Evolutionary conservation across 2,329 filamentous ascomycete species (phyloP).

Genomic region (Lachnellula arida): DNA sequence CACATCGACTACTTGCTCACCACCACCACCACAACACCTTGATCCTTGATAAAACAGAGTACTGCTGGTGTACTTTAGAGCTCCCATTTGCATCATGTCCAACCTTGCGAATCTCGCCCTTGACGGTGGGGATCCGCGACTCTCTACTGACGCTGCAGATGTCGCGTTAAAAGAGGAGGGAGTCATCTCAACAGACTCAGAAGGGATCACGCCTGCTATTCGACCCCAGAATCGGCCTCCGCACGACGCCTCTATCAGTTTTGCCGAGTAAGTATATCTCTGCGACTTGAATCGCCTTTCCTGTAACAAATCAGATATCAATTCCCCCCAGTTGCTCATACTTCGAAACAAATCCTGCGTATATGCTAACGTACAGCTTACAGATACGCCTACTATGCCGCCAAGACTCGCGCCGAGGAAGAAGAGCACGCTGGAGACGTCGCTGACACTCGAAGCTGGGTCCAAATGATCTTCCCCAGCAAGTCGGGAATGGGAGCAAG

Average conservation of each 20-base stretch:
- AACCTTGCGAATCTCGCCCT: slow-evolving; percentile 22
- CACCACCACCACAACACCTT: too few species aligned
- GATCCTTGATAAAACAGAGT: too few species aligned
- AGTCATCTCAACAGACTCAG: background rate
- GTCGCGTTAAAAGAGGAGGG: too few species aligned
- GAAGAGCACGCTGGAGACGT: background rate
- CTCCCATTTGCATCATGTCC: slow-evolving; percentile 5
- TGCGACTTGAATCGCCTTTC: too few species aligned
- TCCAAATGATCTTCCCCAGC: background rate
- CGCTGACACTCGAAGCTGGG: background rate
- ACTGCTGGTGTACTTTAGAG: too few species aligned
- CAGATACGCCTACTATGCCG: slow-evolving; percentile 9
- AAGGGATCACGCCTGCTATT: too few species aligned
- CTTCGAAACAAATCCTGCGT: background rate
- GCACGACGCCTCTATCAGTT: too few species aligned
- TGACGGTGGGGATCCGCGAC: slow-evolving; percentile 23
- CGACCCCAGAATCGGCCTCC: too few species aligned
- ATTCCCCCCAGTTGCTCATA: background rate
- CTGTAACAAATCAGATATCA: too few species aligned
- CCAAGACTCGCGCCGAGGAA: slow-evolving; percentile 4
- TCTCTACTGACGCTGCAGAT: background rate
- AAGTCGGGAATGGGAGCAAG: slow-evolving; percentile 1
- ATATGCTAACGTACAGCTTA: background rate
- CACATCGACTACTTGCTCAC: too few species aligned
- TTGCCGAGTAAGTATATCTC: too few species aligned